These are phyloP conservation scores for Lactarius deliciosus DNA, from an alignment of 768 basidiomycete species.

Conservation along the genomic window DNA sequence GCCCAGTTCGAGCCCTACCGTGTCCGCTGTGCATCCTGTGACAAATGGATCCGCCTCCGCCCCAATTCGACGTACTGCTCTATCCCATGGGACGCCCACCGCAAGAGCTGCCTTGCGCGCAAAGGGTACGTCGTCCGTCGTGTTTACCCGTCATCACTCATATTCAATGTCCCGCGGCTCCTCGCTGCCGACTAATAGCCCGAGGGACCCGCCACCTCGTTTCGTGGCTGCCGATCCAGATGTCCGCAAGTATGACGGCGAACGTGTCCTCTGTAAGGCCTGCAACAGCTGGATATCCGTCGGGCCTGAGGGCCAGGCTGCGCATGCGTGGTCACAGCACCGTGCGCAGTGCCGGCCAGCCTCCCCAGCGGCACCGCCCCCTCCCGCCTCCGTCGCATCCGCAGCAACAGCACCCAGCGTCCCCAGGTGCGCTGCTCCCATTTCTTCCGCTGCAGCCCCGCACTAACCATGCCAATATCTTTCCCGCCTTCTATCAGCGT, in stretches of 20 bases:
- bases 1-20: constrained; percentile 80
- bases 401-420: constrained; percentile 10
- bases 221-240: constrained; percentile 59
- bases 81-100: constrained; percentile 86
- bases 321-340: constrained; percentile 67
- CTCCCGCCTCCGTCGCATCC: not conserved
- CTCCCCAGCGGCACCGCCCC: constrained; percentile 22
- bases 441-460: not conserved
- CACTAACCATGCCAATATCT: not conserved
- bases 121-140: constrained; percentile 53
- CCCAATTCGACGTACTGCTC: constrained; percentile 86
- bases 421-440: constrained; percentile 10
- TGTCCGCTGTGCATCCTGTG: constrained; percentile 74
- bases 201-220: constrained; percentile 57
- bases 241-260: constrained; percentile 73
- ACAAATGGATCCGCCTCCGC: constrained; percentile 84
- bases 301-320: constrained; percentile 62
- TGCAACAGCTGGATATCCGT: constrained; percentile 71
- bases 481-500: constrained; percentile 28
- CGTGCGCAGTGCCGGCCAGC: constrained; percentile 54
- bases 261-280: constrained; percentile 64
- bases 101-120: constrained; percentile 79
- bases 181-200: constrained; percentile 38
- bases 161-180: constrained; percentile 33
- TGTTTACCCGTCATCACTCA: not conserved